phyloP scores from a whole-genome alignment of 257 asterid species.

The Coffea eugenioides region DNA sequence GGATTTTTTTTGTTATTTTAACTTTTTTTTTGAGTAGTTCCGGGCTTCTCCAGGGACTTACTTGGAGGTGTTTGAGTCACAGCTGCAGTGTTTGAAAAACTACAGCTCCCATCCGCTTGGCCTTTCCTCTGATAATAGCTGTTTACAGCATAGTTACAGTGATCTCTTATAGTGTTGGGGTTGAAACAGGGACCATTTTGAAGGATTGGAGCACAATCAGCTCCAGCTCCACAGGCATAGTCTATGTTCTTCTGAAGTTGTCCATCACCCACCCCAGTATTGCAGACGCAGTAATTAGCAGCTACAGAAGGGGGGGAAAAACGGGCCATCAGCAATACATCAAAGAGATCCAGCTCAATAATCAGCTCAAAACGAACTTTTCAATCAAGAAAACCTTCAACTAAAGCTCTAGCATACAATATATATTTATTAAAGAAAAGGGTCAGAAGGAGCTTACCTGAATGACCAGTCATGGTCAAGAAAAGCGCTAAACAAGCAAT shows the following conservation, averaged over 20 bases:
- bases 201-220: conserved; percentile 63
- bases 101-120: conserved; percentile 55
- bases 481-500: conserved; percentile 42
- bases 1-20: no score
- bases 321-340: neutral
- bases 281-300: conserved; percentile 69
- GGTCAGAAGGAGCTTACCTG: conserved; percentile 26
- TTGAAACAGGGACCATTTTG: conserved; percentile 63
- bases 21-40: neutral
- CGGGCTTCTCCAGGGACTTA: conserved; percentile 22
- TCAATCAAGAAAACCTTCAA: neutral
- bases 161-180: conserved; percentile 77
- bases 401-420: neutral
- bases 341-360: conserved; percentile 21
- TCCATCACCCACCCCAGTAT: conserved; percentile 37
- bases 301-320: conserved; percentile 26
- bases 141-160: conserved; percentile 84
- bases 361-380: neutral
- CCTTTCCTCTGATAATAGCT: conserved; percentile 73
- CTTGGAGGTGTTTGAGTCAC: conserved; percentile 40
- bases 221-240: conserved; percentile 84
- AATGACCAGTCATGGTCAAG: conserved; percentile 49
- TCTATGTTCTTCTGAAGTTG: conserved; percentile 69
- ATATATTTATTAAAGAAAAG: neutral
- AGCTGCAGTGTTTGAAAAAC: conserved; percentile 58